Conservation (phyloP, 2,329 filamentous ascomycete species). For the Ophiostoma sp. region DNA sequence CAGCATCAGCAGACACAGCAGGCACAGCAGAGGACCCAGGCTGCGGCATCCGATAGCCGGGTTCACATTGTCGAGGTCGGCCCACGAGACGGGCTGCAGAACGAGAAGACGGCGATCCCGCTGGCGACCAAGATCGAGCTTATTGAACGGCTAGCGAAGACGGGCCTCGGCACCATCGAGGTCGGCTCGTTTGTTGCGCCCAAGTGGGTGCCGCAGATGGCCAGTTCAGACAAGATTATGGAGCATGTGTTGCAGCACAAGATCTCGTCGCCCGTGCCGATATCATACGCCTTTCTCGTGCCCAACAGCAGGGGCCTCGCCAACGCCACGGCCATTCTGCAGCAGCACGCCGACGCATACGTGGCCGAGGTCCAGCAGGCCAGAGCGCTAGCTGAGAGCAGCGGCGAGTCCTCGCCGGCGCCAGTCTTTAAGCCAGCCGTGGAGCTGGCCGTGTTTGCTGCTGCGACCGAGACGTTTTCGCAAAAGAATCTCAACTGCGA, state of each 20-base stretch:
- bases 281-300: conserved; percentile 75
- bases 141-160: conserved; percentile 61
- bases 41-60: conserved; percentile 1
- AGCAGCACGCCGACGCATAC: conserved; percentile 45
- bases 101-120: conserved; percentile 67
- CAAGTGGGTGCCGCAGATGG: conserved; percentile 86
- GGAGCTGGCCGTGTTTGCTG: conserved; percentile 53
- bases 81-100: conserved; percentile 80
- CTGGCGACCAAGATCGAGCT: conserved; percentile 70
- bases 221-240: conserved; percentile 69
- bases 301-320: conserved; percentile 70
- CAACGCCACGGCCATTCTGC: conserved; percentile 53
- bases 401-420: conserved; percentile 53
- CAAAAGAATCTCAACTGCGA: conserved; percentile 77
- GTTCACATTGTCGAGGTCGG: conserved; percentile 69
- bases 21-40: not conserved
- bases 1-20: conserved; percentile 1
- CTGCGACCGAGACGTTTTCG: conserved; percentile 75
- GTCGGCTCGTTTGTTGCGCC: conserved; percentile 77
- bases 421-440: conserved; percentile 33
- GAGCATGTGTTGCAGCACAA: conserved; percentile 58
- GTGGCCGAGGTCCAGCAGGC: conserved; percentile 40
- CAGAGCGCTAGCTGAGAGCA: conserved; percentile 38
- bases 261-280: conserved; percentile 47
- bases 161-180: conserved; percentile 69